Base-by-base conservation (phyloP, 257 asterid species). In the Fraxinus quadrangulata region DNA sequence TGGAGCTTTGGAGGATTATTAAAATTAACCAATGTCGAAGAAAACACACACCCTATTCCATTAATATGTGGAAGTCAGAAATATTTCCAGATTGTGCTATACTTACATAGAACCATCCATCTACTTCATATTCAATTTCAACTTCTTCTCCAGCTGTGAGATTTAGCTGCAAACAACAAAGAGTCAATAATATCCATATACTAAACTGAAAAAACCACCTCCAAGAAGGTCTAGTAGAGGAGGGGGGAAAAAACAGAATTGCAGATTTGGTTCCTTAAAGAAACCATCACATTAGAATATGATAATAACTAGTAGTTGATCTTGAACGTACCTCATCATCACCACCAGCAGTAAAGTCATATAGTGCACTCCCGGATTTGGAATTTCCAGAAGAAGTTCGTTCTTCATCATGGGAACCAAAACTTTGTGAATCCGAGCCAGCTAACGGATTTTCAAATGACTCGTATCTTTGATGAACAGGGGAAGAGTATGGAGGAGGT, bases 401-500 rank as follows among this genome's bases (percentile, higher is more conserved):
- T 61, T 88, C 92, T 14, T 87, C 99, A 71, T 91, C 95, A 42
- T 76, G 88, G 36, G 90, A 82, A 65, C 79, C 83, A 87, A 84
- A 91, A 85, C 96, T 88, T 59, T 84, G 83, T 45, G 96, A 90
- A 71, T 89, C 92, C 70, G 92, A 34, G 47, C 96, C 93, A 66
- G 97, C 96, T 87, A 96, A 89, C 42, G 98, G 98, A 85, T 96
- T 96, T 83, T 89, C 99, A 80, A 93, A 90, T 75, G 99, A 92
- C 83, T 89, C 96, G 24, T 87, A 77, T 79, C 97, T 90, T 86
- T 86, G 87, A 80, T 85, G 89, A 68, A 67, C 89, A 80, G 99
- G 99, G 39, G 99, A 90, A 75, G 99, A 93, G 84, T 96, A 93
- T 47, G 99, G 97, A n/a, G 98, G 99, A 81, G 99, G 99, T 76